Evolutionary conservation across 371 early-diverging fungal genomes (phyloP).

Genomic region (Entomophthora muscae): DNA sequence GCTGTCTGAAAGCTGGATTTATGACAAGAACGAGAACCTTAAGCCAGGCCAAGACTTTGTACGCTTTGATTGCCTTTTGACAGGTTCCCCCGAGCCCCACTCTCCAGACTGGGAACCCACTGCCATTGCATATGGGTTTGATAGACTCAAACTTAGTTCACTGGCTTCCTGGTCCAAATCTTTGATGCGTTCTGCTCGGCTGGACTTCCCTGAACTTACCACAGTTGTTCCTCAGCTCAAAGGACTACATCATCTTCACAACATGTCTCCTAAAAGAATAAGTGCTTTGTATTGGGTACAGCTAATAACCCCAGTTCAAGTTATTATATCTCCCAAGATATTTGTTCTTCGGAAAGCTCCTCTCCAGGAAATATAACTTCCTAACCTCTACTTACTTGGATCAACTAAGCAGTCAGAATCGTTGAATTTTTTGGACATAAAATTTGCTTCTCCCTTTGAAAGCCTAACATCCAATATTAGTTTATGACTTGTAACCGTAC

Average conservation of each 20-base stretch:
- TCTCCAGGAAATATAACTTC: no score
- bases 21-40: slow-evolving; percentile 12
- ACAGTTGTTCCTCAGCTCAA: not conserved
- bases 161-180: not conserved
- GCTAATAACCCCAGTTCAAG: not conserved
- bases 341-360: no score
- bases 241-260: not conserved
- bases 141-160: not conserved
- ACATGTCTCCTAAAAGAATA: not conserved
- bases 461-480: no score
- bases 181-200: not conserved
- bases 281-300: not conserved
- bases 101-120: not conserved
- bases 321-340: not conserved
- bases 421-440: no score
- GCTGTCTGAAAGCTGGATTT: slow-evolving; percentile 27
- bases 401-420: no score
- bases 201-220: not conserved
- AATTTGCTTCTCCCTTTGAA: no score
- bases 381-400: no score
- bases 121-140: not conserved
- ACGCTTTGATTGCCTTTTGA: not conserved
- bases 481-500: no score
- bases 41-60: not conserved
- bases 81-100: not conserved